Evolutionary conservation across 23 red algal genomes (phyloP).

Genomic region (Chondrus crispus): DNA sequence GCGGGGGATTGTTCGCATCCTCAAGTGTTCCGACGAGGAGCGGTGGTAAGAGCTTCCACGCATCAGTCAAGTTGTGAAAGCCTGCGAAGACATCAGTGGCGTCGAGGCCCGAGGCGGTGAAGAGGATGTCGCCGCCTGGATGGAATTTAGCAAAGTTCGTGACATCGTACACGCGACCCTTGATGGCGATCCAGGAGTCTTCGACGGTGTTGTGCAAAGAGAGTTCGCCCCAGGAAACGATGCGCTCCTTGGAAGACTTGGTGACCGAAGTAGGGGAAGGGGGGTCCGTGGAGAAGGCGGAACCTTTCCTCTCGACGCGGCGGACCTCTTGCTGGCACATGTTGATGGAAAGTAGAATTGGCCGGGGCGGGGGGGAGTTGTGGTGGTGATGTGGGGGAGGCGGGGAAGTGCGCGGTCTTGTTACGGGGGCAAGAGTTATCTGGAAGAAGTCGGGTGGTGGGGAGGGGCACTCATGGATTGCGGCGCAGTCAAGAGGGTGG

Average conservation of each 20-base stretch:
- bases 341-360: no score
- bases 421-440: no score
- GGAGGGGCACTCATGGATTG: no score
- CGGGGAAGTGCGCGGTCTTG: no score
- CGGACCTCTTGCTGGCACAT: background rate
- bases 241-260: background rate
- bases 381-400: no score
- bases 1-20: background rate
- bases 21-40: constrained; percentile 56
- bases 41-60: constrained; percentile 53
- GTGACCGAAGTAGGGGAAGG: background rate
- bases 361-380: no score
- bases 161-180: constrained; percentile 73
- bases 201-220: constrained; percentile 39
- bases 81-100: constrained; percentile 81
- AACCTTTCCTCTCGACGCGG: background rate
- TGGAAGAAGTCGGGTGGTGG: no score
- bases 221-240: constrained; percentile 51
- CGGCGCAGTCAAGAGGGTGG: no score
- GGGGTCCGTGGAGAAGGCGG: constrained; percentile 12
- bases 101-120: constrained; percentile 69
- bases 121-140: constrained; percentile 83
- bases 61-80: constrained; percentile 56
- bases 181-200: constrained; percentile 73
- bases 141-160: constrained; percentile 67